Evolutionary conservation across 108 stramenopile species (phyloP).

Genomic region (Thalassiosira profunda): DNA sequence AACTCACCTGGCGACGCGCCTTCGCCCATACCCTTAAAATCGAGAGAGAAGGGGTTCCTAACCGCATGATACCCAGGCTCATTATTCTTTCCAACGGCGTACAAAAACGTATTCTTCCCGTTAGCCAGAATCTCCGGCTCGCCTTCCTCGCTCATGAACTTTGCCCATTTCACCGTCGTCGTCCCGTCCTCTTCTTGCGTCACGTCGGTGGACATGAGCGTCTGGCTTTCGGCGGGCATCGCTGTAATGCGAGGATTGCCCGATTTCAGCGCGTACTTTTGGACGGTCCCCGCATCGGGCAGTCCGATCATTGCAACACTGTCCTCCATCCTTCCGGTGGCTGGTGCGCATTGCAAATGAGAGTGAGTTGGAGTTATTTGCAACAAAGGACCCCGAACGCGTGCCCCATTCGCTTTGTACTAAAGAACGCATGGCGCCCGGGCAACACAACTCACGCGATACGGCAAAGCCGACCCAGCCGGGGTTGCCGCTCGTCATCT

Average conservation of each 20-base stretch:
- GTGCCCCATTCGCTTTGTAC: no score
- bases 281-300: constrained; percentile 16
- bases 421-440: no score
- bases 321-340: constrained; percentile 18
- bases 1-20: no score
- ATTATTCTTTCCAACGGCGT: constrained; percentile 25
- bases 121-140: constrained; percentile 43
- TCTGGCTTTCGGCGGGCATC: constrained; percentile 43
- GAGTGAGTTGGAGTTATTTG: no score
- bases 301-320: constrained; percentile 28
- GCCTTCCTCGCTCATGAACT: constrained; percentile 51
- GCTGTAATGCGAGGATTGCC: constrained; percentile 50
- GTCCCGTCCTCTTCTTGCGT: constrained; percentile 33
- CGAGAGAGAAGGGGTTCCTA: constrained; percentile 9
- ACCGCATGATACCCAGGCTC: constrained; percentile 13
- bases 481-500: neutral
- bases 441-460: neutral
- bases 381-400: no score
- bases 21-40: constrained; percentile 8
- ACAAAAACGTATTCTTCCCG: constrained; percentile 42
- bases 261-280: constrained; percentile 52
- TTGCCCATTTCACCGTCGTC: constrained; percentile 58
- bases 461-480: neutral
- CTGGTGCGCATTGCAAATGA: no score
- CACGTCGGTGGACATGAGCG: constrained; percentile 48